Evolutionary conservation across 73 alveolate species (phyloP).

Genomic region (Symbiodinium pilosum): DNA sequence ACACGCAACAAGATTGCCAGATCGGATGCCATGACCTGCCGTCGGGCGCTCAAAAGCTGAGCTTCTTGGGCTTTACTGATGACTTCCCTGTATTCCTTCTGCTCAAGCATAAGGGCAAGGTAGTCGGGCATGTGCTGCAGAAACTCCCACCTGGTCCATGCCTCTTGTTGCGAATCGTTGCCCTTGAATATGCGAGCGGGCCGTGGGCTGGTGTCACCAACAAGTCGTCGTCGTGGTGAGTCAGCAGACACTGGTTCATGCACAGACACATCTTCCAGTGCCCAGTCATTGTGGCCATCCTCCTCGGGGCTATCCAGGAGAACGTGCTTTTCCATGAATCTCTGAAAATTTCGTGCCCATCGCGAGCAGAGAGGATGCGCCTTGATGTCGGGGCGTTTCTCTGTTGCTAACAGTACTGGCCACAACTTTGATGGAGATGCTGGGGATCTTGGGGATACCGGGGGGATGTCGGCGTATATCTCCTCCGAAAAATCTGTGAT

Average conservation of each 20-base stretch:
- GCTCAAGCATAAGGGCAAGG: constrained; percentile 13
- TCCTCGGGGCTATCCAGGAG: not conserved
- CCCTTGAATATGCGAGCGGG: constrained; percentile 1
- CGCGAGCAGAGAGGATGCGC: not conserved
- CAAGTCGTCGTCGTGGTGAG: not conserved
- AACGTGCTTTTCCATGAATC: not conserved
- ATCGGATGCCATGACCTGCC: not conserved
- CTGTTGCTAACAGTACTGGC: not conserved
- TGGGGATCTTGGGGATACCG: not conserved
- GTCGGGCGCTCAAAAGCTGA: not conserved
- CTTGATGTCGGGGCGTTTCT: not conserved
- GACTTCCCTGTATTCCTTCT: not conserved
- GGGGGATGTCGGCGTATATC: not conserved
- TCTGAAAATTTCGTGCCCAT: not conserved
- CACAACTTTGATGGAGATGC: not conserved
- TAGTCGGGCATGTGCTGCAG: constrained; percentile 91
- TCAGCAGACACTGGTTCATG: not conserved
- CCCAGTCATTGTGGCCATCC: not conserved
- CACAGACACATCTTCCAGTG: not conserved
- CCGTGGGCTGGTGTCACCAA: not conserved
- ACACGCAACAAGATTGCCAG: not conserved
- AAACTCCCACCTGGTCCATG: constrained; percentile 53
- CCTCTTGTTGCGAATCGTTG: constrained; percentile 8
- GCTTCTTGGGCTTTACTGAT: not conserved
- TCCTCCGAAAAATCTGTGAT: not conserved